Conservation (phyloP, 2,329 filamentous ascomycete species). For the Stemphylium vesicarium region DNA sequence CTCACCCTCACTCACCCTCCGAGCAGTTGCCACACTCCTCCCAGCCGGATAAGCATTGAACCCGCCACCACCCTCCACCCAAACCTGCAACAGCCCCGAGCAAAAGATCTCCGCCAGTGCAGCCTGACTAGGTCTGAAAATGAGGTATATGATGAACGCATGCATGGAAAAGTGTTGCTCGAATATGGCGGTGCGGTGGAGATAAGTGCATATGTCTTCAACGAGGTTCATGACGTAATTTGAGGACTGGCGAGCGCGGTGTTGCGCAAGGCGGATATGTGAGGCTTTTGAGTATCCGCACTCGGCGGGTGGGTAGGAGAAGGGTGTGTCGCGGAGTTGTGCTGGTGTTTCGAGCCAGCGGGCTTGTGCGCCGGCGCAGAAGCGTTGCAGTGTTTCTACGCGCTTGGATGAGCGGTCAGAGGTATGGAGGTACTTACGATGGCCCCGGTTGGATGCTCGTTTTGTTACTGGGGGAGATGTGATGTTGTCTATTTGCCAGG, state of each 20-base stretch:
- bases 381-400: slow-evolving; percentile 17
- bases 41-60: slow-evolving; percentile 40
- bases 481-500: slow-evolving; percentile 31
- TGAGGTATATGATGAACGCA: slow-evolving; percentile 35
- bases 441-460: slow-evolving; percentile 12
- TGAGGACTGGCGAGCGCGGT: too few species aligned
- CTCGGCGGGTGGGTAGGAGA: too few species aligned
- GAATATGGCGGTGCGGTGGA: slow-evolving; percentile 10
- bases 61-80: slow-evolving; percentile 34
- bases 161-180: slow-evolving; percentile 34
- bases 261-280: too few species aligned
- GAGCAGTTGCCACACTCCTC: slow-evolving; percentile 28
- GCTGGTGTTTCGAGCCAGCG: too few species aligned
- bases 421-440: slow-evolving; percentile 37
- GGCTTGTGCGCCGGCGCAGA: too few species aligned
- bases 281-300: too few species aligned
- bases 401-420: slow-evolving; percentile 21
- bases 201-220: too few species aligned
- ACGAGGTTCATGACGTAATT: too few species aligned
- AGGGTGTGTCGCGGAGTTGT: too few species aligned
- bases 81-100: slow-evolving; percentile 37
- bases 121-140: slow-evolving; percentile 31
- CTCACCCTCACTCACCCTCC: slow-evolving; percentile 12
- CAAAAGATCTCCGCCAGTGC: slow-evolving; percentile 40
- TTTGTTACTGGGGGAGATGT: slow-evolving; percentile 8